These are phyloP conservation scores for Flaveria bidentis DNA, from an alignment of 129 eudicot species.

Conservation along the genomic window DNA sequence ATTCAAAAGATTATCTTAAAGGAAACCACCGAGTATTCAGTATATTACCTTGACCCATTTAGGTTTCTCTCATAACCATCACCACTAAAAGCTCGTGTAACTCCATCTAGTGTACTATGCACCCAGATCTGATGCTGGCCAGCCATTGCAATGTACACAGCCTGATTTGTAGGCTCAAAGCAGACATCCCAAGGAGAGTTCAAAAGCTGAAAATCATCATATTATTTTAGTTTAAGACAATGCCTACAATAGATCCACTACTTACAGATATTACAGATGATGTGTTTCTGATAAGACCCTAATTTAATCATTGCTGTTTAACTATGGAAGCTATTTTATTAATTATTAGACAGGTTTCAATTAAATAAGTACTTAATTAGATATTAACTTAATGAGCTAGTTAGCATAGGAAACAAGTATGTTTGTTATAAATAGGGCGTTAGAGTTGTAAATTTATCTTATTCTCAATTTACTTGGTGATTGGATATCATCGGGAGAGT, in stretches of 20 bases:
- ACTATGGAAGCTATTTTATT: neutral
- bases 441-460: neutral
- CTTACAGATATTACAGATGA: neutral
- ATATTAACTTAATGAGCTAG: neutral
- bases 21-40: neutral
- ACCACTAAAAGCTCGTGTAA: slow-evolving; percentile 85
- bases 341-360: neutral
- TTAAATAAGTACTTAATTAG: neutral
- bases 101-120: slow-evolving; percentile 63
- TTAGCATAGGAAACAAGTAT: neutral
- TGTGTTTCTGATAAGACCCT: slow-evolving; percentile 11
- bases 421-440: neutral
- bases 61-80: slow-evolving; percentile 96
- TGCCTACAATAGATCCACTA: neutral
- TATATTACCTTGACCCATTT: slow-evolving; percentile 78
- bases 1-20: neutral
- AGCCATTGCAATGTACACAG: slow-evolving; percentile 94
- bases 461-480: neutral
- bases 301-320: neutral
- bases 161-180: slow-evolving; percentile 76
- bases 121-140: slow-evolving; percentile 99
- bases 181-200: slow-evolving; percentile 99
- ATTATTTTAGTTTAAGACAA: neutral
- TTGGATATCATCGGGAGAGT: neutral
- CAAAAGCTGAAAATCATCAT: slow-evolving; percentile 71